Base-by-base conservation (phyloP, 2,329 filamentous ascomycete species). In the Scleromitrula shiraiana region DNA sequence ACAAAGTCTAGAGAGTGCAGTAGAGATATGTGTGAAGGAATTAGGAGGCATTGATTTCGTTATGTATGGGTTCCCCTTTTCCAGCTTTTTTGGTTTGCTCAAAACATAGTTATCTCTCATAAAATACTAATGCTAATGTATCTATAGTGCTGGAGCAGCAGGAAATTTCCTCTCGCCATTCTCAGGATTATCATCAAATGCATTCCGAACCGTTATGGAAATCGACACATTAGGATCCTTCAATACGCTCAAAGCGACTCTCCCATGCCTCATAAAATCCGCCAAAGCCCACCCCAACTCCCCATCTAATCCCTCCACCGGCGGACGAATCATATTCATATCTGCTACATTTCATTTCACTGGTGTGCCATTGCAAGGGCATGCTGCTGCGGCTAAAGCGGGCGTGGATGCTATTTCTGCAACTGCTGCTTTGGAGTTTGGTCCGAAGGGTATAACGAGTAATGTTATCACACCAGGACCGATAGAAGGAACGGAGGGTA, bases 161-260 rank as follows among this genome's bases (percentile, higher is more conserved):
- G 93, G 93, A 50, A 98, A 98, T 68, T 98, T 97, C 67, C 75
- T 98, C 19, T 85, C 88, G 0, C 85, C 91, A 4, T 83, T 97
- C 51, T 77, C 83, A 33, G 83, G 83, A 53, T 77, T 97, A 41
- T 88, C 81, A 33, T 70, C 85, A 50, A 97, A 97, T 64, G 93
- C 88, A 3, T 95, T 98, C 80, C 94, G 90, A 67, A 76, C 87
- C 0, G 93, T 98, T 56, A 91, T 97, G 60, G 93, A 97, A 53
- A 98, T 98, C 62, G 93, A 97, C 64, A 84, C 95, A 2, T 68
- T 97, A 29, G 93, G 93, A 26, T 94, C 87, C 14, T 98, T 86
- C 70, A 95, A 97, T 71, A 95, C 89, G 2, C 75, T 95, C 62
- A 97, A 97, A 70, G 89, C 91, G 3, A 93, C 88, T 1, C 71